Percentiles rank a stretch among this genome's conserved stretches.
Conservation (phyloP, 768 basidiomycete genomes). For the Boletus edulis region DNA sequence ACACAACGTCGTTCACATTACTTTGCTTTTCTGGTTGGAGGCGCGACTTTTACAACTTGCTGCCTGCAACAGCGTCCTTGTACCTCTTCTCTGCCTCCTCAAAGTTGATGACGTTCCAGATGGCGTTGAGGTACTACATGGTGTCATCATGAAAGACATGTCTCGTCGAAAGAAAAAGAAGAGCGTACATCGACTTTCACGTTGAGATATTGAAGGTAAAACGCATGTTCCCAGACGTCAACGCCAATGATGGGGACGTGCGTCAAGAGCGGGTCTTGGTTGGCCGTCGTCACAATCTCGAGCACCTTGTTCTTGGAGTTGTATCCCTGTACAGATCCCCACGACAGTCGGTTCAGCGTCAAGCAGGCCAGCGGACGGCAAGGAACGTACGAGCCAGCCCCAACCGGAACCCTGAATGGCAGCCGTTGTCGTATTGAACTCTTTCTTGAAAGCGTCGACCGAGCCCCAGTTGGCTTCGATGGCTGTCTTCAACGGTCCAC, state of each 20-base stretch:
- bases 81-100: conserved; percentile 76
- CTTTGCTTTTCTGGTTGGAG: too few species aligned
- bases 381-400: conserved; percentile 86
- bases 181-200: conserved; percentile 49
- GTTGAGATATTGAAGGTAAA: conserved; percentile 96
- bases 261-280: conserved; percentile 88
- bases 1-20: too few species aligned
- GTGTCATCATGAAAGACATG: too few species aligned
- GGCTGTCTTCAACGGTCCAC: conserved; percentile 65
- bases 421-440: conserved; percentile 83
- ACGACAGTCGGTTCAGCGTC: too few species aligned
- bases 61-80: too few species aligned
- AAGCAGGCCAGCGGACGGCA: too few species aligned
- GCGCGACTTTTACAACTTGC: too few species aligned
- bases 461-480: conserved; percentile 64
- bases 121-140: conserved; percentile 82
- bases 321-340: conserved; percentile 48
- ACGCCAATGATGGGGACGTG: conserved; percentile 86
- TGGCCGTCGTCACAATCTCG: conserved; percentile 87
- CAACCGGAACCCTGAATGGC: conserved; percentile 93
- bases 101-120: conserved; percentile 97
- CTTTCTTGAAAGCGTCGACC: conserved; percentile 67
- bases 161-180: too few species aligned
- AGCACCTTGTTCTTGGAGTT: conserved; percentile 67
- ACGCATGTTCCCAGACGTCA: conserved; percentile 95